phyloP scores from a whole-genome alignment of 306 rosid species.

The Arachis stenosperma region DNA sequence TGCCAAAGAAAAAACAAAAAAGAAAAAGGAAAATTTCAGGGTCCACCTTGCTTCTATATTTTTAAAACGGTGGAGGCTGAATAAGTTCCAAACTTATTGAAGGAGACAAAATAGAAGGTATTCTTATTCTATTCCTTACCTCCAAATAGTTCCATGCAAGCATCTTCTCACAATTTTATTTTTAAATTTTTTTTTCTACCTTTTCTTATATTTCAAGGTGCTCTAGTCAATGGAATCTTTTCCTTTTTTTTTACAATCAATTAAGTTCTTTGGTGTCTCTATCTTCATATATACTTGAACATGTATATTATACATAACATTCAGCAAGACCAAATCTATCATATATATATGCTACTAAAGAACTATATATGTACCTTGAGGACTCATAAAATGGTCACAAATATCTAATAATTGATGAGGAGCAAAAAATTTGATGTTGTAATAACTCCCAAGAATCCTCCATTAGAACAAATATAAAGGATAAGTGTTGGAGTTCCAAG shows the following conservation, averaged over 20 bases:
- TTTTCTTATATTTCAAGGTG: conserved; percentile 49
- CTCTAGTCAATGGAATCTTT: conserved; percentile 64
- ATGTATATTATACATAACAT: background rate
- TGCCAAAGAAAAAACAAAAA: conserved; percentile 45
- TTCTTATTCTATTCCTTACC: conserved; percentile 75
- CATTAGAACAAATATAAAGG: conserved; percentile 38
- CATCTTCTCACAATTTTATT: conserved; percentile 46
- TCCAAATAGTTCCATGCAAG: conserved; percentile 58
- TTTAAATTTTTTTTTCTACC: conserved; percentile 4
- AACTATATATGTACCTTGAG: conserved; percentile 31
- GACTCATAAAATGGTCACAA: conserved; percentile 33
- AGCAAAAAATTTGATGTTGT: conserved; percentile 22
- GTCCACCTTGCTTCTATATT: conserved; percentile 48
- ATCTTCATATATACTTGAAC: conserved; percentile 35
- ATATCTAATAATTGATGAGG: conserved; percentile 28
- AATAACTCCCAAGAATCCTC: conserved; percentile 55
- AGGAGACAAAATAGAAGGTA: conserved; percentile 75
- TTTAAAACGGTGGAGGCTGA: conserved; percentile 49
- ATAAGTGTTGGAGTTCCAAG: conserved; percentile 52
- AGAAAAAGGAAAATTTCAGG: conserved; percentile 48
- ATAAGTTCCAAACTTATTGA: conserved; percentile 81
- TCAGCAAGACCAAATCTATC: conserved; percentile 29
- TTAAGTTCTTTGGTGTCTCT: conserved; percentile 39
- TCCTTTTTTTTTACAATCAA: conserved; percentile 46
- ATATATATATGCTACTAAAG: background rate